These are phyloP conservation scores for Phalaenopsis equestris DNA, from an alignment of 106 monocot genomes.

Conservation along the genomic window DNA sequence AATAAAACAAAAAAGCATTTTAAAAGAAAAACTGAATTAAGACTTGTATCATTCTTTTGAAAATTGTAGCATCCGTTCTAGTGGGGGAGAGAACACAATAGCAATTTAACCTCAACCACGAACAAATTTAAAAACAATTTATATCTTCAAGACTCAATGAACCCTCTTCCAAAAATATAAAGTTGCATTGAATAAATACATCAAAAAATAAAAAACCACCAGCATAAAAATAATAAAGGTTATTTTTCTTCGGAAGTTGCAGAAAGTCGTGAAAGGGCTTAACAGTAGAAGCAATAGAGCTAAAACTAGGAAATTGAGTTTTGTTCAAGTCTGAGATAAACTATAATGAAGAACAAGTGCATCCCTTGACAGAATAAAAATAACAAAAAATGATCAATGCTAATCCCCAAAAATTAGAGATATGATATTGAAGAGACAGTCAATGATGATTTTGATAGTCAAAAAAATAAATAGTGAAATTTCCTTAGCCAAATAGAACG, in stretches of 20 bases:
- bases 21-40: background rate
- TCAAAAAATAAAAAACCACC: background rate
- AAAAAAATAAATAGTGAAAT: background rate
- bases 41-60: background rate
- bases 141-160: background rate
- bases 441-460: background rate
- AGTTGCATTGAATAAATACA: background rate
- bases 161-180: background rate
- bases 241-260: background rate
- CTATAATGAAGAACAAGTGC: background rate
- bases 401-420: background rate
- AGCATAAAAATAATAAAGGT: background rate
- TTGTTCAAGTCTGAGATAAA: background rate
- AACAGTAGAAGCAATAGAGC: background rate
- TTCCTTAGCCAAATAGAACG: background rate
- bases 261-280: background rate
- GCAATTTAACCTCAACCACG: background rate
- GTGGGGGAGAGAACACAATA: background rate
- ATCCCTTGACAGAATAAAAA: background rate
- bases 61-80: background rate
- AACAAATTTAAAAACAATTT: background rate
- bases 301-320: background rate
- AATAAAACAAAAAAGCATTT: background rate
- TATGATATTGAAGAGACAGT: background rate
- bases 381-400: background rate